These are phyloP conservation scores for Nothophytophthora sp. DNA, from an alignment of 352 stramenopile genomes.

Conservation along the genomic window DNA sequence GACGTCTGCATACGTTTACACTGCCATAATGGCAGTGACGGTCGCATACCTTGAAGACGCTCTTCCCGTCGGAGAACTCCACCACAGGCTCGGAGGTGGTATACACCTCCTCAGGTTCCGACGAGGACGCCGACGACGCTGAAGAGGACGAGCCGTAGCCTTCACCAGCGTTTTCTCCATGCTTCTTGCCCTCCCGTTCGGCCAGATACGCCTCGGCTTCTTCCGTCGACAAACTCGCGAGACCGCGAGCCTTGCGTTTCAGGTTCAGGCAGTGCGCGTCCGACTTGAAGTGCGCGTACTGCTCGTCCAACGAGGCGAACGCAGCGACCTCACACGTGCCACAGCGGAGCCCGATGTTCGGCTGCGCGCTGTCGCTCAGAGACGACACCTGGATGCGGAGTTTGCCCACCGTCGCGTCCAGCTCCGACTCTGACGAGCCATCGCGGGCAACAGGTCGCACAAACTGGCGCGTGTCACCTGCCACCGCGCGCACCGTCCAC, in stretches of 20 bases:
- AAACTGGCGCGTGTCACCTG: slow-evolving; percentile 54
- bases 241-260: slow-evolving; percentile 67
- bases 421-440: slow-evolving; percentile 8
- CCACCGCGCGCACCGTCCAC: slow-evolving; percentile 67
- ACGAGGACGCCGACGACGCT: slow-evolving; percentile 26
- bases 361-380: slow-evolving; percentile 38
- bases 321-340: slow-evolving; percentile 65
- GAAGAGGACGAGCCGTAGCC: slow-evolving; percentile 33
- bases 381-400: slow-evolving; percentile 34
- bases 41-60: slow-evolving; percentile 67
- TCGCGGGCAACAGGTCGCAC: slow-evolving; percentile 11
- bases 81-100: slow-evolving; percentile 73
- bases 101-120: slow-evolving; percentile 46
- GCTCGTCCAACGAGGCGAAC: slow-evolving; percentile 79
- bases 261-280: slow-evolving; percentile 82
- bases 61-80: slow-evolving; percentile 73
- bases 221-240: slow-evolving; percentile 39
- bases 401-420: slow-evolving; percentile 10
- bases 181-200: slow-evolving; percentile 13
- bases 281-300: slow-evolving; percentile 87
- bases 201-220: slow-evolving; percentile 33
- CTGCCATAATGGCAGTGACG: slow-evolving; percentile 4
- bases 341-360: slow-evolving; percentile 59
- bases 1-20: neutral
- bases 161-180: slow-evolving; percentile 18